A percentile compares a stretch with the other conserved stretches of the same genome.
Evolutionary conservation across 495 filamentous ascomycete species (phyloP).

Genomic region (Podospora pseudopauciseta): DNA sequence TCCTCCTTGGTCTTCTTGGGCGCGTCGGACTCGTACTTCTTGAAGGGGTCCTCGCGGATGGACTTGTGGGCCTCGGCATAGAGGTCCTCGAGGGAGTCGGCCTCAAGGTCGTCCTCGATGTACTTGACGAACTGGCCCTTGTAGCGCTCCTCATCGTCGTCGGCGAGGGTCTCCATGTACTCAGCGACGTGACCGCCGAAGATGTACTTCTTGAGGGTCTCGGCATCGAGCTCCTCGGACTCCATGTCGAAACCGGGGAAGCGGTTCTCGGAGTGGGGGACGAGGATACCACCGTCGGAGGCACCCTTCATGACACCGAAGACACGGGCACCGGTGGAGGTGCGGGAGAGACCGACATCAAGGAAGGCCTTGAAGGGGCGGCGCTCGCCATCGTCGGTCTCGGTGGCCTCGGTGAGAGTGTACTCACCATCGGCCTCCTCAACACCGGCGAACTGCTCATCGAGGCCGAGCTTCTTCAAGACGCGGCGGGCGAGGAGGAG

Average conservation of each 20-base stretch:
- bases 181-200: constrained; percentile 95
- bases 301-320: constrained; percentile 99
- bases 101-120: constrained; percentile 93
- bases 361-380: constrained; percentile 98
- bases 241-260: constrained; percentile 99
- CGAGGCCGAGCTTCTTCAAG: constrained; percentile 92
- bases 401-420: constrained; percentile 85
- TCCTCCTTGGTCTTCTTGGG: constrained; percentile 92
- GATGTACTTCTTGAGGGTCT: constrained; percentile 98
- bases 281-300: constrained; percentile 92
- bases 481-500: constrained; percentile 95
- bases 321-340: constrained; percentile 95
- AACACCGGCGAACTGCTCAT: constrained; percentile 85
- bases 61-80: constrained; percentile 92
- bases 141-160: constrained; percentile 99
- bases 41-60: constrained; percentile 97
- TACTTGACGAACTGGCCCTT: constrained; percentile 96
- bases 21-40: constrained; percentile 77
- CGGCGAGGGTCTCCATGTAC: constrained; percentile 99
- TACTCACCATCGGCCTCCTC: constrained; percentile 94
- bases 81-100: constrained; percentile 94
- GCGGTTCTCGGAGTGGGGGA: constrained; percentile 97
- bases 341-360: constrained; percentile 94
- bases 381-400: constrained; percentile 79
- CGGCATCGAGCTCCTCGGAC: constrained; percentile 91